A percentile compares a stretch with the other conserved stretches of the same genome.
Evolutionary conservation across 2,329 filamentous ascomycete genomes (phyloP).

Genomic region (Colletotrichum costaricense): DNA sequence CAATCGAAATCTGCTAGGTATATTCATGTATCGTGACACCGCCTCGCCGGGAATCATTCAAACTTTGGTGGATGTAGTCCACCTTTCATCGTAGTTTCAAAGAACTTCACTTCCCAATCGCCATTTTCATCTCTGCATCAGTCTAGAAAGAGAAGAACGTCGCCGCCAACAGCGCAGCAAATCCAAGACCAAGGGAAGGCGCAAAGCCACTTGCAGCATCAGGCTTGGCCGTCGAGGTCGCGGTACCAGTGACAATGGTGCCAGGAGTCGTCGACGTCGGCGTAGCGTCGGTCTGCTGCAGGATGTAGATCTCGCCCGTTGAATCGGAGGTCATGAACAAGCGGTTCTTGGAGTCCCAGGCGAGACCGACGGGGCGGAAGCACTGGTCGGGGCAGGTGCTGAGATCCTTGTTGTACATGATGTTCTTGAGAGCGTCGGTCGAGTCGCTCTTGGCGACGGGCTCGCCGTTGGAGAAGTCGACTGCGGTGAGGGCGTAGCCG

Average conservation of each 20-base stretch:
- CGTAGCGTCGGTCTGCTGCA: conserved; percentile 42
- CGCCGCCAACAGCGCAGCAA: not conserved
- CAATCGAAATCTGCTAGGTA: not conserved
- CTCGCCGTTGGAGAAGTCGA: conserved; percentile 55
- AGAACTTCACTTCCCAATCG: not conserved
- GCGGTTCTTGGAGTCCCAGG: conserved; percentile 60
- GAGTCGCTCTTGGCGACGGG: conserved; percentile 54
- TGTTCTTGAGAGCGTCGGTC: conserved; percentile 58
- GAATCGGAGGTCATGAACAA: conserved; percentile 72
- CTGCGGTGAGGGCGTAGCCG: conserved; percentile 58
- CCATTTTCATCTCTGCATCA: not conserved
- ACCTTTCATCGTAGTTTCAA: too few species aligned
- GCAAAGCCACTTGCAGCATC: conserved; percentile 1
- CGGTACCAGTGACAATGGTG: conserved; percentile 5
- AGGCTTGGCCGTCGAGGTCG: conserved; percentile 4
- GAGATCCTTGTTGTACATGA: conserved; percentile 67
- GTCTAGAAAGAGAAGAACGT: not conserved
- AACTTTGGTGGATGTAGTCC: not conserved
- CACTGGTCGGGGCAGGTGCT: conserved; percentile 65
- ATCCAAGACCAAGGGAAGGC: not conserved
- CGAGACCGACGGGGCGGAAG: conserved; percentile 72
- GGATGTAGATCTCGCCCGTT: conserved; percentile 74
- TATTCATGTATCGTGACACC: not conserved
- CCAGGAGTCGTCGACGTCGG: conserved; percentile 26
- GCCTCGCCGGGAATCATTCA: not conserved